Evolutionary conservation across 768 basidiomycete genomes (phyloP).

Genomic region (Pisolithus tinctorius): DNA sequence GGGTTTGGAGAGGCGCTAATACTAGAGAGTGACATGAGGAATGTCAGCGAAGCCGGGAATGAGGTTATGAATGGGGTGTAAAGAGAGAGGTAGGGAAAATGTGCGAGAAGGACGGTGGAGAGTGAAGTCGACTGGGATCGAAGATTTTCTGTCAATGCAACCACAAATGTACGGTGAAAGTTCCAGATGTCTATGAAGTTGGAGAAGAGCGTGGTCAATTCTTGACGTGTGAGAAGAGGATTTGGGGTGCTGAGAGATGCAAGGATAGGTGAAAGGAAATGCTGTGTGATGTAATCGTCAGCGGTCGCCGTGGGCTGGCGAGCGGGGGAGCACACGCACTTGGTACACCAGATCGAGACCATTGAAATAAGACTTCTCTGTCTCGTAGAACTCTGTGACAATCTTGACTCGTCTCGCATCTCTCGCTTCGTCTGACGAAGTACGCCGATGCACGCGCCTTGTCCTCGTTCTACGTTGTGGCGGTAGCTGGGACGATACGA

Average conservation of each 20-base stretch:
- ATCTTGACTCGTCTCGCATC: slow-evolving; percentile 59
- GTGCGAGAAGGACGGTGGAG: slow-evolving; percentile 61
- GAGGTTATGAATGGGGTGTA: slow-evolving; percentile 82
- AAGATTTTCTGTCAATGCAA: slow-evolving; percentile 44
- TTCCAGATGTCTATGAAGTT: slow-evolving; percentile 94
- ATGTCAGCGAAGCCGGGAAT: slow-evolving; percentile 60
- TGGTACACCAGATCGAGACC: slow-evolving; percentile 80
- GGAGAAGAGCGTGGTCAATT: slow-evolving; percentile 71
- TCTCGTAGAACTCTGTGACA: slow-evolving; percentile 75
- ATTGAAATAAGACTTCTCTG: slow-evolving; percentile 74
- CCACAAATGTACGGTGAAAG: slow-evolving; percentile 69
- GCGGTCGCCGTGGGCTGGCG: slow-evolving; percentile 1
- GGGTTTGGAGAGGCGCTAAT: slow-evolving; percentile 29
- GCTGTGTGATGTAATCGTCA: slow-evolving; percentile 35
- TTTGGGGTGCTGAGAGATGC: slow-evolving; percentile 60
- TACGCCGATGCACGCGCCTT: slow-evolving; percentile 36
- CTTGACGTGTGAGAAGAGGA: slow-evolving; percentile 61
- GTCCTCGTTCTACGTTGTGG: slow-evolving; percentile 67
- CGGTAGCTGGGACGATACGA: slow-evolving; percentile 61
- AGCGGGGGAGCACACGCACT: slow-evolving; percentile 35
- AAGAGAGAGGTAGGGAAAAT: slow-evolving; percentile 84
- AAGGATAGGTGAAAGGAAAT: slow-evolving; percentile 78
- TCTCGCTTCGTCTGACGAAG: slow-evolving; percentile 40
- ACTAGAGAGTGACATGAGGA: slow-evolving; percentile 49
- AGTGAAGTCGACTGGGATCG: slow-evolving; percentile 35